These are phyloP conservation scores for Aspergillus novofumigatus DNA, from an alignment of 2,329 filamentous ascomycete species.

Conservation along the genomic window DNA sequence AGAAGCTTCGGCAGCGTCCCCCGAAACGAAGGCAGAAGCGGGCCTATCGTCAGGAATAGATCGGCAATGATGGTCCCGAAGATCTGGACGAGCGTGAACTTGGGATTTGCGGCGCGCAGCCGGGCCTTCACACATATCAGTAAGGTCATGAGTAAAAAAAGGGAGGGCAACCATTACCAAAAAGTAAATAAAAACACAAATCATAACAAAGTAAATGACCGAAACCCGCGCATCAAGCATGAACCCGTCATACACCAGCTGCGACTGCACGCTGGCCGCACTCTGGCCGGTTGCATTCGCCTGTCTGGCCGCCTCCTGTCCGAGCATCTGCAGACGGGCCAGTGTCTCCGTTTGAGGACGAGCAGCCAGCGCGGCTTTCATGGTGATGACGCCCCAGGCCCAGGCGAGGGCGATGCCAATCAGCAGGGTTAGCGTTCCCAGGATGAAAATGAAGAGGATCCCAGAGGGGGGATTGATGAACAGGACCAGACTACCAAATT, in stretches of 20 bases:
- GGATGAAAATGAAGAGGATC: conserved; percentile 44
- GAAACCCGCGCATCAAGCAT: conserved; percentile 47
- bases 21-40: conserved; percentile 38
- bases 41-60: conserved; percentile 43
- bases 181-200: conserved; percentile 43
- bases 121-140: too few relatives aligned
- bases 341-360: conserved; percentile 37
- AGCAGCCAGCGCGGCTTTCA: conserved; percentile 45
- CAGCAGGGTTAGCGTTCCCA: conserved; percentile 41
- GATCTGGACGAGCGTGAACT: conserved; percentile 44
- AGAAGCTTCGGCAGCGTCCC: conserved; percentile 36
- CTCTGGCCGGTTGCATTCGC: conserved; percentile 31
- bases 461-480: conserved; percentile 45
- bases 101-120: conserved; percentile 43
- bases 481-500: conserved; percentile 28
- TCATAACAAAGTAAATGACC: conserved; percentile 32
- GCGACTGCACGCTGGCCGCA: conserved; percentile 27
- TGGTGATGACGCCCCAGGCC: conserved; percentile 47
- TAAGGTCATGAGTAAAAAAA: too few relatives aligned
- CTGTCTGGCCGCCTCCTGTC: conserved; percentile 25
- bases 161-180: conserved; percentile 16
- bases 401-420: conserved; percentile 46
- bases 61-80: conserved; percentile 47
- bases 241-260: conserved; percentile 41
- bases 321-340: conserved; percentile 30